Conservation (phyloP, 2,329 filamentous ascomycete genomes). For the Fusarium sp. region DNA sequence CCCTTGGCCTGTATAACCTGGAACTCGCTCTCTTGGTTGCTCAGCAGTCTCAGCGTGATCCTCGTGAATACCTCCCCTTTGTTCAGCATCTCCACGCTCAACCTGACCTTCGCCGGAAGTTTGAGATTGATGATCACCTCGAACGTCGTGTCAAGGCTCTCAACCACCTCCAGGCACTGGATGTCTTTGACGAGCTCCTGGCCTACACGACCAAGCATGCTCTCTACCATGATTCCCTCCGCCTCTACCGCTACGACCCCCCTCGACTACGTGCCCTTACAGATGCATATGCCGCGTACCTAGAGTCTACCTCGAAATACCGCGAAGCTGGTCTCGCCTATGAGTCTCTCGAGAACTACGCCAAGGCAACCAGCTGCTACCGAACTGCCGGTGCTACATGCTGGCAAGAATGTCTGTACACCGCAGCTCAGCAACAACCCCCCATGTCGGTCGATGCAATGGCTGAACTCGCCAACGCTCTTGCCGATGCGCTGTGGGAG, state of each 20-base stretch:
- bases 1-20: slow-evolving; percentile 90
- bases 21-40: slow-evolving; percentile 91
- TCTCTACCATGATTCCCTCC: slow-evolving; percentile 81
- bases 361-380: slow-evolving; percentile 83
- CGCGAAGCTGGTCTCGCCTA: slow-evolving; percentile 91
- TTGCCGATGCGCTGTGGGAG: slow-evolving; percentile 84
- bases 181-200: slow-evolving; percentile 81
- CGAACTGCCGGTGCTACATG: slow-evolving; percentile 77
- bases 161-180: slow-evolving; percentile 76
- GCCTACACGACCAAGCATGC: slow-evolving; percentile 81
- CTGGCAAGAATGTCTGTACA: slow-evolving; percentile 92
- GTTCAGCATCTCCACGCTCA: slow-evolving; percentile 86
- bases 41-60: slow-evolving; percentile 95
- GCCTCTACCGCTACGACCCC: slow-evolving; percentile 84
- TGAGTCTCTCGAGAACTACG: slow-evolving; percentile 82
- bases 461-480: slow-evolving; percentile 72
- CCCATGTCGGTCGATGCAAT: slow-evolving; percentile 71
- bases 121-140: slow-evolving; percentile 90
- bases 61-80: slow-evolving; percentile 94
- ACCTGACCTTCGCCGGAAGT: slow-evolving; percentile 75
- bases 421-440: slow-evolving; percentile 74
- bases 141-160: slow-evolving; percentile 81
- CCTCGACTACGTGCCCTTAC: slow-evolving; percentile 75
- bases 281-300: slow-evolving; percentile 79
- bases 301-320: slow-evolving; percentile 79